phyloP scores from a whole-genome alignment of 1,284 basidiomycete genomes.

The Kwoniella shivajii region DNA sequence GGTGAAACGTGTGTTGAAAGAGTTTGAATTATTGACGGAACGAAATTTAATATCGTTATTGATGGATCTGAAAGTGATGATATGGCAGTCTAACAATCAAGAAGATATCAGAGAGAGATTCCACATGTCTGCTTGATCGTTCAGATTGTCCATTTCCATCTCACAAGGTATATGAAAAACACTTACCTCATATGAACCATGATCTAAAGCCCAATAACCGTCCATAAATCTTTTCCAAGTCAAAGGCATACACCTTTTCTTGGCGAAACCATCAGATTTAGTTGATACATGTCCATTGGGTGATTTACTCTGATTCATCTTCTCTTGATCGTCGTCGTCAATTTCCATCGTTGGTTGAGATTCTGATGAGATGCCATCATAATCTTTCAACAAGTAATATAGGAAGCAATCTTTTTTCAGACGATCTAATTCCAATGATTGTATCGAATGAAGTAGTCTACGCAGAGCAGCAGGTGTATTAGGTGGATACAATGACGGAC shows the following conservation, averaged over 20 bases:
- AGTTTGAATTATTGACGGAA: slow-evolving; percentile 36
- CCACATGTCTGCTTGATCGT: too few relatives aligned
- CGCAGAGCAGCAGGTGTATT: slow-evolving; percentile 36
- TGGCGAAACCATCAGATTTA: slow-evolving; percentile 35
- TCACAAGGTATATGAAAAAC: not conserved
- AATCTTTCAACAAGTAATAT: slow-evolving; percentile 47
- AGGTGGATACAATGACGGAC: slow-evolving; percentile 42
- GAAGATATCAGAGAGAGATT: not conserved
- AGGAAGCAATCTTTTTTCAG: slow-evolving; percentile 48
- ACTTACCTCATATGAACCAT: slow-evolving; percentile 39
- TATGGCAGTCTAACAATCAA: slow-evolving; percentile 25
- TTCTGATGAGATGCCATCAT: slow-evolving; percentile 17
- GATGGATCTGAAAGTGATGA: slow-evolving; percentile 36
- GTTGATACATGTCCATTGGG: not conserved
- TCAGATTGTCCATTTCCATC: too few relatives aligned
- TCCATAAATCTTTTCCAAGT: slow-evolving; percentile 46
- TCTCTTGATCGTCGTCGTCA: slow-evolving; percentile 16
- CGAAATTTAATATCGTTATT: slow-evolving; percentile 44
- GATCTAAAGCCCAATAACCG: slow-evolving; percentile 49
- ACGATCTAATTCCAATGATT: slow-evolving; percentile 32
- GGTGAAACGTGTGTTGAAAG: slow-evolving; percentile 40
- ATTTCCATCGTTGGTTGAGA: slow-evolving; percentile 25
- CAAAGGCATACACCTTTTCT: slow-evolving; percentile 37
- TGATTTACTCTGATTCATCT: not conserved
- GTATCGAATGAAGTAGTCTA: slow-evolving; percentile 38